Evolutionary conservation across 257 asterid species (phyloP).

Genomic region (Oldenlandia corymbosa): DNA sequence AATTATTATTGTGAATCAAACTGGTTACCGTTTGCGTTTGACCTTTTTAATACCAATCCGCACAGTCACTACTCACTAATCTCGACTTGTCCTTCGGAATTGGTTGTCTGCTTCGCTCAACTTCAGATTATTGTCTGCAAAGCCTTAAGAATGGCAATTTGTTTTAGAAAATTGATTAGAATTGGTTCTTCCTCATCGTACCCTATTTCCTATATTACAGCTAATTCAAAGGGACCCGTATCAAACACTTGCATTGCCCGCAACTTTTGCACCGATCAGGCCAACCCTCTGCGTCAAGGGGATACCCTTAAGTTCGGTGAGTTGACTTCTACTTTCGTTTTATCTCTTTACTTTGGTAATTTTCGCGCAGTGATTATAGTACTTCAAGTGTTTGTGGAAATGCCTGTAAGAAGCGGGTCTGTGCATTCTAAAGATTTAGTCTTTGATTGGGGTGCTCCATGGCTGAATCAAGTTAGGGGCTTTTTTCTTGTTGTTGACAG

Average conservation of each 20-base stretch:
- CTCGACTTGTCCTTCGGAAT: too few relatives aligned
- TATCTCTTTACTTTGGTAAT: too few relatives aligned
- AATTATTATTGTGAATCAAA: too few relatives aligned
- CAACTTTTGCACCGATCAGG: constrained; percentile 21
- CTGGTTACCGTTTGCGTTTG: too few relatives aligned
- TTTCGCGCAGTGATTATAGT: neutral
- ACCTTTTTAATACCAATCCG: too few relatives aligned
- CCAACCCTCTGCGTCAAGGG: neutral
- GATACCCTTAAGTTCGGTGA: constrained; percentile 26
- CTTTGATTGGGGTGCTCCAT: neutral
- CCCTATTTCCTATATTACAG: constrained; percentile 1
- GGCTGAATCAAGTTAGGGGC: neutral
- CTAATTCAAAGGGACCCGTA: constrained; percentile 7
- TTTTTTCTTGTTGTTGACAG: neutral
- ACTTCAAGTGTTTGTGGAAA: constrained; percentile 42
- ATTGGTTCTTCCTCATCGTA: constrained; percentile 21
- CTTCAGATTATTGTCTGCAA: too few relatives aligned
- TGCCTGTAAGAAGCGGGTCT: constrained; percentile 18
- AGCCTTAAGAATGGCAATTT: constrained; percentile 45
- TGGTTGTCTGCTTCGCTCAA: too few relatives aligned
- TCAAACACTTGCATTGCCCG: constrained; percentile 12
- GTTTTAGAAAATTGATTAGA: constrained; percentile 24
- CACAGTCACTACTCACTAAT: too few relatives aligned
- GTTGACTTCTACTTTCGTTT: neutral
- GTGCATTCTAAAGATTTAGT: neutral